Evolutionary conservation across 306 rosid genomes (phyloP).

Genomic region (Vachellia collinsii): DNA sequence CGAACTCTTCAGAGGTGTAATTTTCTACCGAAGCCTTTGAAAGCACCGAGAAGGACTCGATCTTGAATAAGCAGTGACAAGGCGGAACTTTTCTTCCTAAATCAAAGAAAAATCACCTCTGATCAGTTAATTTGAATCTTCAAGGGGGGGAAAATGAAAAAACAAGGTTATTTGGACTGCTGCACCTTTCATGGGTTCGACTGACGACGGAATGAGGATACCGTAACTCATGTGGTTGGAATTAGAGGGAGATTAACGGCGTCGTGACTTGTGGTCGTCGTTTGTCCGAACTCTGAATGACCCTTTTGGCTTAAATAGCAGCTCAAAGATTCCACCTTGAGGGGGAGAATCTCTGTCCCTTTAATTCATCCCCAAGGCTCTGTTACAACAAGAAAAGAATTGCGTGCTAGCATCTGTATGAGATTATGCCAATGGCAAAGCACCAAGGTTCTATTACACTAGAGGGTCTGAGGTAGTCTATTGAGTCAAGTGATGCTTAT

Average conservation of each 20-base stretch:
- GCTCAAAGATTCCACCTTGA: slow-evolving; percentile 24
- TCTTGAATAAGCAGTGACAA: slow-evolving; percentile 43
- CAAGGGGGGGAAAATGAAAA: too few species aligned
- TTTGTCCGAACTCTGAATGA: background rate
- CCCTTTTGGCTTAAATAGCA: background rate
- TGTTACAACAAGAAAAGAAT: slow-evolving; percentile 35
- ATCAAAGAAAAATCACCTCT: background rate
- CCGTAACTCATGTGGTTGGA: background rate
- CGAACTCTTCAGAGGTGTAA: slow-evolving; percentile 38
- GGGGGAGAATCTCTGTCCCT: background rate
- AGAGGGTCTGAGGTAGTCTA: too few species aligned
- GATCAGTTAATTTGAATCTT: background rate
- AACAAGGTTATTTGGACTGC: background rate
- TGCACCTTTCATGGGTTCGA: slow-evolving; percentile 38
- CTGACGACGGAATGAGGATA: background rate
- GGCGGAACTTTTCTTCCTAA: slow-evolving; percentile 53
- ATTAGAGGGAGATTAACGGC: background rate
- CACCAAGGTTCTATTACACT: background rate
- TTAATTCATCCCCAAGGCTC: background rate
- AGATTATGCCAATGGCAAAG: background rate
- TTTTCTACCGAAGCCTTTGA: slow-evolving; percentile 36
- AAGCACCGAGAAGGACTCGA: slow-evolving; percentile 46
- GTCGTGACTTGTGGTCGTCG: background rate
- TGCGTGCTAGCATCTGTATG: background rate
- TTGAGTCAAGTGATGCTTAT: too few species aligned